Percentiles rank a stretch among this genome's conserved stretches.
These are phyloP conservation scores for Phytophthora cactorum DNA, from an alignment of 352 stramenopile genomes.

Conservation along the genomic window DNA sequence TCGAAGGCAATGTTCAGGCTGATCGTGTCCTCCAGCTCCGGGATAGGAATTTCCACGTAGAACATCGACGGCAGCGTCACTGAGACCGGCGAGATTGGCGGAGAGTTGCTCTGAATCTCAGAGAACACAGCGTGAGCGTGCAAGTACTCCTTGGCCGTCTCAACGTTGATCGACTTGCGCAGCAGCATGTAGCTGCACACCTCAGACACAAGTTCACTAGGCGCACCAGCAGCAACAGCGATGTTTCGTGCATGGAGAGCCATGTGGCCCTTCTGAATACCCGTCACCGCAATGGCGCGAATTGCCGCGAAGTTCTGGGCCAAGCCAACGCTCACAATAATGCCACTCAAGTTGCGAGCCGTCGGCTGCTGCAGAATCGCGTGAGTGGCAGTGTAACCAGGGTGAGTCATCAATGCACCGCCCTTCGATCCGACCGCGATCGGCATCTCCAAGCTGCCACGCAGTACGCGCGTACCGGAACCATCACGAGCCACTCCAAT, in stretches of 20 bases:
- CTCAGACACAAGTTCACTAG: slow-evolving; percentile 82
- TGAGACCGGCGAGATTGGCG: slow-evolving; percentile 48
- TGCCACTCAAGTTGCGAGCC: slow-evolving; percentile 64
- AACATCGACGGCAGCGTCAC: slow-evolving; percentile 79
- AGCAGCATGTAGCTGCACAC: slow-evolving; percentile 89
- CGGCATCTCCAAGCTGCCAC: slow-evolving; percentile 78
- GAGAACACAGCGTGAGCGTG: slow-evolving; percentile 80
- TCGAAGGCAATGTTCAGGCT: slow-evolving; percentile 88
- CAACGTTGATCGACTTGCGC: slow-evolving; percentile 80
- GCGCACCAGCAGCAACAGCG: slow-evolving; percentile 77
- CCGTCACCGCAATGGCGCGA: slow-evolving; percentile 84
- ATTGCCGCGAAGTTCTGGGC: slow-evolving; percentile 90
- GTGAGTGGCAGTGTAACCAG: slow-evolving; percentile 78
- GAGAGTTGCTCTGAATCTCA: slow-evolving; percentile 64
- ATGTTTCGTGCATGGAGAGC: slow-evolving; percentile 88
- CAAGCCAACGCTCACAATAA: slow-evolving; percentile 83
- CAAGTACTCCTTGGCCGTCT: slow-evolving; percentile 87
- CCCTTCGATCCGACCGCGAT: slow-evolving; percentile 86
- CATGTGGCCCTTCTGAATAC: slow-evolving; percentile 91
- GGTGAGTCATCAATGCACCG: slow-evolving; percentile 82
- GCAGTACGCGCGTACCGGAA: slow-evolving; percentile 58
- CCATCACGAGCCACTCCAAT: slow-evolving; percentile 37
- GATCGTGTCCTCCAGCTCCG: slow-evolving; percentile 68
- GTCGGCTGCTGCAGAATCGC: slow-evolving; percentile 78
- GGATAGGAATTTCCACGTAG: slow-evolving; percentile 83